A percentile compares a stretch with the other conserved stretches of the same genome.
Evolutionary conservation across 2,329 filamentous ascomycete species (phyloP).

Genomic region (Calonectria fujianensis): DNA sequence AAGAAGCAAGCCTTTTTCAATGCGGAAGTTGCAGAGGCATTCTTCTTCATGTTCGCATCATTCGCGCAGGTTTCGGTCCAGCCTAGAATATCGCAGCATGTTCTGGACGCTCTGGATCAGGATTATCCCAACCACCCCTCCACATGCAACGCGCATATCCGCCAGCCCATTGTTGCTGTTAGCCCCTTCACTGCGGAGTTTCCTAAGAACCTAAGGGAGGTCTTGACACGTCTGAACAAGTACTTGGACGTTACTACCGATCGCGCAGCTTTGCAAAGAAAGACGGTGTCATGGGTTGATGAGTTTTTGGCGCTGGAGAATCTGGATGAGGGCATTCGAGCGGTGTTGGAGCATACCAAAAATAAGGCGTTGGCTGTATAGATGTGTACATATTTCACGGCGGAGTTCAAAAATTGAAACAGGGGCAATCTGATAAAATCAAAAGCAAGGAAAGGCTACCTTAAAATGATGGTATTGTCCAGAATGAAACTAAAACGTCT

Average conservation of each 20-base stretch:
- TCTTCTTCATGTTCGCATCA: constrained; percentile 86
- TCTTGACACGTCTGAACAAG: constrained; percentile 77
- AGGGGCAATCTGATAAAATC: constrained; percentile 20
- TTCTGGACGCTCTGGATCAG: constrained; percentile 78
- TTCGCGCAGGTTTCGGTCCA: constrained; percentile 82
- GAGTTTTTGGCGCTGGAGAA: constrained; percentile 68
- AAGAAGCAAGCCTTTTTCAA: constrained; percentile 85
- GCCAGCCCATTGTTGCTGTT: constrained; percentile 81
- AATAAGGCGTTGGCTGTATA: constrained; percentile 52
- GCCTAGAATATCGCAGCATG: constrained; percentile 81
- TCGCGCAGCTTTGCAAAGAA: constrained; percentile 66
- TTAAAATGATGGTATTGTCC: not conserved
- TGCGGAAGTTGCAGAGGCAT: constrained; percentile 79
- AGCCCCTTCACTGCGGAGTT: constrained; percentile 80
- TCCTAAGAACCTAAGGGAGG: constrained; percentile 80
- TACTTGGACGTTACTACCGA: constrained; percentile 68
- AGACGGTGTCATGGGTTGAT: constrained; percentile 73
- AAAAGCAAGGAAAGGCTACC: not conserved
- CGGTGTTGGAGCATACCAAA: constrained; percentile 73
- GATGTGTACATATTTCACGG: constrained; percentile 10
- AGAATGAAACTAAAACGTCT: not conserved
- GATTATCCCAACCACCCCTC: constrained; percentile 76
- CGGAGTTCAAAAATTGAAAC: constrained; percentile 25
- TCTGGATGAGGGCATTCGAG: constrained; percentile 74
- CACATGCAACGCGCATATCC: constrained; percentile 82